These are phyloP conservation scores for Suillus alpinus DNA, from an alignment of 768 basidiomycete species.

Conservation along the genomic window DNA sequence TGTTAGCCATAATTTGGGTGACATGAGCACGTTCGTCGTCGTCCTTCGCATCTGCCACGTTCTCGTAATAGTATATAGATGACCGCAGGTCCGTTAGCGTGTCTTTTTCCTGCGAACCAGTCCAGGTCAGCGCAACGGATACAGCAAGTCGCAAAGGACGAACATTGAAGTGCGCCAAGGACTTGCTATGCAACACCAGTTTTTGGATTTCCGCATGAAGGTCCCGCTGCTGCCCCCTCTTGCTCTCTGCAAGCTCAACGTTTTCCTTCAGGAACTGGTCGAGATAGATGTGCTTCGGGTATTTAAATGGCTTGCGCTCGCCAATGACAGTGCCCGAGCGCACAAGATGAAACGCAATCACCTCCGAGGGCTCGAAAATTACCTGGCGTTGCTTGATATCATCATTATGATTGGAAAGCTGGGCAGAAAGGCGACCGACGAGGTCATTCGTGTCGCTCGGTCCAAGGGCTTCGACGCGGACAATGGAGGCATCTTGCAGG, in stretches of 20 bases:
- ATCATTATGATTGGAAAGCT: constrained; percentile 26
- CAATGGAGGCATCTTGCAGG: constrained; percentile 42
- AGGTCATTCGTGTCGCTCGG: constrained; percentile 48
- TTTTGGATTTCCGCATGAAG: constrained; percentile 48
- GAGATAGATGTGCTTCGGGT: constrained; percentile 64
- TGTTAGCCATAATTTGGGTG: constrained; percentile 43
- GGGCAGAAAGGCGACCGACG: constrained; percentile 45
- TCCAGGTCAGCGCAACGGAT: neutral
- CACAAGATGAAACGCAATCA: constrained; percentile 56
- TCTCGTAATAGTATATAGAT: constrained; percentile 68
- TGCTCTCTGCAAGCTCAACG: constrained; percentile 38
- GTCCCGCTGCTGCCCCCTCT: constrained; percentile 33
- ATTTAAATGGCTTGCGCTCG: constrained; percentile 45
- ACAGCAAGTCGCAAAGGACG: constrained; percentile 18
- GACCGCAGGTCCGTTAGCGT: constrained; percentile 59
- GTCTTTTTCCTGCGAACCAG: constrained; percentile 51
- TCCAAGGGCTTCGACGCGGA: constrained; percentile 48
- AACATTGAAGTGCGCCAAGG: constrained; percentile 56
- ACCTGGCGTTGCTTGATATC: constrained; percentile 45
- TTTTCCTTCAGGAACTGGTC: constrained; percentile 71
- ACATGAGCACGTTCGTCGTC: constrained; percentile 44
- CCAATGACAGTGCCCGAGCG: constrained; percentile 23
- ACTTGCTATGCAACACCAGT: constrained; percentile 43
- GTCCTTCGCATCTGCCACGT: constrained; percentile 50
- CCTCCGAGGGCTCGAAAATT: constrained; percentile 60